Percentiles rank a stretch among this genome's conserved stretches.
Evolutionary conservation across 768 basidiomycete species (phyloP).

Genomic region (Phaeotremella fagi): DNA sequence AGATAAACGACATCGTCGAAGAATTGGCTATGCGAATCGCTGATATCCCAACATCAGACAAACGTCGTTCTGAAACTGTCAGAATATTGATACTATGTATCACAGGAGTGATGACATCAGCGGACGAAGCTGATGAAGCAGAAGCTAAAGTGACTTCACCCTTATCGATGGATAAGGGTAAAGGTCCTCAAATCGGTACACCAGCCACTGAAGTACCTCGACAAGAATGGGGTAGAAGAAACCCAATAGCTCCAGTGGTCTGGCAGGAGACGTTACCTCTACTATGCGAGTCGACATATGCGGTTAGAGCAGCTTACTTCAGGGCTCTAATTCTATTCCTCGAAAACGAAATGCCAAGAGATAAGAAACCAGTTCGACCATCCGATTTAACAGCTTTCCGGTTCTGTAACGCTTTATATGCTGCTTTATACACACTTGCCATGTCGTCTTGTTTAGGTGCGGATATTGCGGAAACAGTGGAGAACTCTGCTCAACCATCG

Average conservation of each 20-base stretch:
- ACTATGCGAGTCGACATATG: conserved; percentile 70
- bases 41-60: conserved; percentile 55
- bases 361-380: conserved; percentile 53
- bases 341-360: conserved; percentile 63
- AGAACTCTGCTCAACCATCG: conserved; percentile 15
- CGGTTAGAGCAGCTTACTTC: conserved; percentile 75
- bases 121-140: conserved; percentile 24
- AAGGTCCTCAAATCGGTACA: conserved; percentile 20
- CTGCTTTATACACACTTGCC: conserved; percentile 72
- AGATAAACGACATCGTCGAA: conserved; percentile 84
- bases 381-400: conserved; percentile 56
- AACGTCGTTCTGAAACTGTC: conserved; percentile 31
- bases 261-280: conserved; percentile 89
- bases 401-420: conserved; percentile 74
- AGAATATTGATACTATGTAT: conserved; percentile 34
- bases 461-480: conserved; percentile 46
- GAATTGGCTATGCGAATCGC: conserved; percentile 74
- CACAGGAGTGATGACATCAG: conserved; percentile 30
- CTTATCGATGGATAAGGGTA: conserved; percentile 19
- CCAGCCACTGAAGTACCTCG: conserved; percentile 14
- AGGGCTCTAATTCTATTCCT: conserved; percentile 70
- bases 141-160: conserved; percentile 2
- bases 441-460: conserved; percentile 62
- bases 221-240: conserved; percentile 21
- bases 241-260: conserved; percentile 65